Evolutionary conservation across 2,329 filamentous ascomycete genomes (phyloP), one percentile per base, ranked within the genome.

Genomic region (Diaporthe australafricana): DNA sequence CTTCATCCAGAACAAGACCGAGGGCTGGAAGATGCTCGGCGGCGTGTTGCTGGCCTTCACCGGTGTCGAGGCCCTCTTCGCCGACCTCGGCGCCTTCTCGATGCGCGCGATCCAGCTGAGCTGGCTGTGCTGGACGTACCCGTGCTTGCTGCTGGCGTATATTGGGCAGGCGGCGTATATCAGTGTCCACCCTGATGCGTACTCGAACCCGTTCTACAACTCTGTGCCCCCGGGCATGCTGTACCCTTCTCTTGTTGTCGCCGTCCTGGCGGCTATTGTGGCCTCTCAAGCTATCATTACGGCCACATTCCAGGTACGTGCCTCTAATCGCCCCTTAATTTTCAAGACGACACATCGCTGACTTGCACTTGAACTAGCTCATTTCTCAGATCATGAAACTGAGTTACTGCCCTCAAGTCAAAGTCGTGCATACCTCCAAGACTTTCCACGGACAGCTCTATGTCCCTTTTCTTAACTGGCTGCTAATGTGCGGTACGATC

Each of bases 201-300:
- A 89, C 79, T 85, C 87, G 0, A 94, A 94, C 75, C 92, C 93
- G 0, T 94, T 95, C 78, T 95, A 92, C 81, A 89, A 92, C 71
- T 87, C 89, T 0, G 89, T 90, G 0, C 92, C 92, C 0, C 88
- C 88, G 0, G 91, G 91, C 8, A 91, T 88, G 78, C 83, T 94
- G 27, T 93, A 91, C 76, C 91, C 91, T 0, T 89, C 89, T 68
- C 82, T 94, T 32, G 84, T 94, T 1, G 81, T 94, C 62, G 91
- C 92, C 0, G 86, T 94, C 12, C 80, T 92, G 8, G 91, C 91
- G 6, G 91, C 91, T 17, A 89, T 94, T 75, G 92, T 94, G 12
- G 93, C 93, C 0, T 93, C 90, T 5, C 92, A 94, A 75, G 92
- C 92, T 5, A 91, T 94, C 81, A 94, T 94, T 57, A 94, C 92